phyloP scores from a whole-genome alignment of 164 flowering plant genomes.

The Vitis riparia region DNA sequence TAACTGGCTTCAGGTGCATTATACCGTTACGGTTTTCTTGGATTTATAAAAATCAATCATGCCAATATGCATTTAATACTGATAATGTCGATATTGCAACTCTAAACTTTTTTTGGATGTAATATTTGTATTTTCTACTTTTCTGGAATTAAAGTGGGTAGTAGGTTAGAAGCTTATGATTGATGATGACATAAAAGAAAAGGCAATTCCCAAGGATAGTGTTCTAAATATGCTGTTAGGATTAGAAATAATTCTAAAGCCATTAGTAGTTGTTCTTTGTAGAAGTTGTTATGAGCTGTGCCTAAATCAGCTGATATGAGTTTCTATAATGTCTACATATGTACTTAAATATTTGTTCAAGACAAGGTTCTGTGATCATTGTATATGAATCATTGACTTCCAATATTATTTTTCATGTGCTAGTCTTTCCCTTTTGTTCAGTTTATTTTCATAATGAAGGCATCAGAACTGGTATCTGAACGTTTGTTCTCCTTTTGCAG shows the following conservation, averaged over 20 bases:
- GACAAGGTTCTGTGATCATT: too few species aligned
- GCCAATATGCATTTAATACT: not conserved
- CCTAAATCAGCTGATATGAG: not conserved
- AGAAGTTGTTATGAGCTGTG: not conserved
- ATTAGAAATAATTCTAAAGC: not conserved
- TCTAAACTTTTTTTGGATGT: too few species aligned
- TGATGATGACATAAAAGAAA: too few species aligned
- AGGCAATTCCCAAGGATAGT: too few species aligned
- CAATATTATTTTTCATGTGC: not conserved
- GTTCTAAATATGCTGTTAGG: too few species aligned
- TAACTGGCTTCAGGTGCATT: conserved; percentile 92
- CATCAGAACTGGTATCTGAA: not conserved
- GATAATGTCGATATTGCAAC: too few species aligned
- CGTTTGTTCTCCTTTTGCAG: conserved; percentile 36
- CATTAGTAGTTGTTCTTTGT: not conserved
- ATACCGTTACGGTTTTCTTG: not conserved
- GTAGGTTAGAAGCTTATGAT: too few species aligned
- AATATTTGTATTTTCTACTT: too few species aligned
- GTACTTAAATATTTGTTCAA: not conserved
- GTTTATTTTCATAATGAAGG: not conserved
- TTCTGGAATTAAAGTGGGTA: too few species aligned
- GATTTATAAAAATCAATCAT: not conserved
- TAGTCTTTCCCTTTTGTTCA: not conserved
- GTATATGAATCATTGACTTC: not conserved
- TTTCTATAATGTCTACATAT: not conserved